Evolutionary conservation across 2,329 filamentous ascomycete species (phyloP), one percentile per base, ranked within the genome.

Genomic region (Neonectria punicea): DNA sequence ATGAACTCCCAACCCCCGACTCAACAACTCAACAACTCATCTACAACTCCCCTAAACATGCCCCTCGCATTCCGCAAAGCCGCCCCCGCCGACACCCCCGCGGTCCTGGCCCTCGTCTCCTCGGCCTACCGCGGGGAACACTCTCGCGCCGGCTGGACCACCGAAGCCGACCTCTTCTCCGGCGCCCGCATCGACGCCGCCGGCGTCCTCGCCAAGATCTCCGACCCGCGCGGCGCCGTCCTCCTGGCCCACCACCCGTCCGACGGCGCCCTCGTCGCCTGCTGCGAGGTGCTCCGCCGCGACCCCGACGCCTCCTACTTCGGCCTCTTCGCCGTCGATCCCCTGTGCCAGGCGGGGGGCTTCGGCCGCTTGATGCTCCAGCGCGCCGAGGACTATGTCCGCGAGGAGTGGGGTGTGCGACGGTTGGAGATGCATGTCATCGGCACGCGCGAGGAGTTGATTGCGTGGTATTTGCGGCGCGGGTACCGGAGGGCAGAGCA

Each of bases 301-400:
- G 63, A 66, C 28, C 66, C 67, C 30, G 72, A 65, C 36, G 64
- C 76, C 39, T 79, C 77, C 18, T 82, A 84, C 72, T 84, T 86
- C 56, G 83, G 82, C 55, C 77, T 85, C 39, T 84, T 86, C 20
- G 84, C 84, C 44, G 83, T 86, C 0, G 79, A 82, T 41, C 81
- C 81, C 2, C 59, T 60, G 5, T 67, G 75, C 30, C 83, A 85
- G 72, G 79, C 78, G 5, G 80, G 80, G 14, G 84, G 84, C 0
- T 70, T 86, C 49, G 84, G 84, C 0, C 71, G 77, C 56, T 72
- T 71, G 58, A 79, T 85, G 16, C 75, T 86, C 16, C 74, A 69
- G 1, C 70, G 76, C 41, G 83, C 82, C 0, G 84, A 86, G 72
- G 67, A 64, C 11, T 78, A 79, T 66, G 80, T 78, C 0, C 73